Percentiles rank a stretch among this genome's conserved stretches.
These are phyloP conservation scores for Fusarium fracticaudum DNA, from an alignment of 2,329 filamentous ascomycete genomes.

Conservation along the genomic window DNA sequence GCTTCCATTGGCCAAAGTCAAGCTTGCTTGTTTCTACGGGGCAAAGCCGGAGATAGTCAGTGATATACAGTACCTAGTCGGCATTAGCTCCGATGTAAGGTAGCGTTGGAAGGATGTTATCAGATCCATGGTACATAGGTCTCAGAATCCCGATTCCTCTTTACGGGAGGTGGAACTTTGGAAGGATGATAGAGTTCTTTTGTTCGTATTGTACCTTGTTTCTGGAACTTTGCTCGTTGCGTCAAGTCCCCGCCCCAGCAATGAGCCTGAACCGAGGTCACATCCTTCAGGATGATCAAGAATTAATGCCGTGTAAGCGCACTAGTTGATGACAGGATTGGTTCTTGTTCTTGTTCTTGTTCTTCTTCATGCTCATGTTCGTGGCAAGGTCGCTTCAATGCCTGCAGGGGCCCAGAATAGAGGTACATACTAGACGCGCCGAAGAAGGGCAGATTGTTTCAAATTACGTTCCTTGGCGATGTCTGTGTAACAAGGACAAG, in stretches of 20 bases:
- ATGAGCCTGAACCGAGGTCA: background rate
- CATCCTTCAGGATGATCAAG: background rate
- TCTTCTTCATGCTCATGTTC: background rate
- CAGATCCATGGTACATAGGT: slow-evolving; percentile 16
- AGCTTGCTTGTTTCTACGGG: background rate
- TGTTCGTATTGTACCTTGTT: slow-evolving; percentile 3
- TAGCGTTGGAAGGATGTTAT: slow-evolving; percentile 28
- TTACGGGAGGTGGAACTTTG: background rate
- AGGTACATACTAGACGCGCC: background rate
- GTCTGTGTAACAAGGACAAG: slow-evolving; percentile 13
- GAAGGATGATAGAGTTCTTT: background rate
- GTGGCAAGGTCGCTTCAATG: background rate
- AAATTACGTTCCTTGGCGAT: slow-evolving; percentile 5
- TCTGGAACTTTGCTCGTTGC: background rate
- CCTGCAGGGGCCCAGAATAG: slow-evolving; percentile 10
- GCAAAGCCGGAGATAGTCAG: slow-evolving; percentile 6
- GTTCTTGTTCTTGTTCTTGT: background rate
- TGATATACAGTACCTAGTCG: background rate
- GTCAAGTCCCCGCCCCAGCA: background rate
- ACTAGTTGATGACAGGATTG: slow-evolving; percentile 10
- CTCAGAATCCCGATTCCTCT: background rate
- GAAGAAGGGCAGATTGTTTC: slow-evolving; percentile 29
- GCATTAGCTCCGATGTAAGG: slow-evolving; percentile 31
- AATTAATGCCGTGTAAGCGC: slow-evolving; percentile 6
- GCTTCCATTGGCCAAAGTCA: slow-evolving; percentile 5